These are phyloP conservation scores for Russula sp. DNA, from an alignment of 768 basidiomycete species.

Conservation along the genomic window DNA sequence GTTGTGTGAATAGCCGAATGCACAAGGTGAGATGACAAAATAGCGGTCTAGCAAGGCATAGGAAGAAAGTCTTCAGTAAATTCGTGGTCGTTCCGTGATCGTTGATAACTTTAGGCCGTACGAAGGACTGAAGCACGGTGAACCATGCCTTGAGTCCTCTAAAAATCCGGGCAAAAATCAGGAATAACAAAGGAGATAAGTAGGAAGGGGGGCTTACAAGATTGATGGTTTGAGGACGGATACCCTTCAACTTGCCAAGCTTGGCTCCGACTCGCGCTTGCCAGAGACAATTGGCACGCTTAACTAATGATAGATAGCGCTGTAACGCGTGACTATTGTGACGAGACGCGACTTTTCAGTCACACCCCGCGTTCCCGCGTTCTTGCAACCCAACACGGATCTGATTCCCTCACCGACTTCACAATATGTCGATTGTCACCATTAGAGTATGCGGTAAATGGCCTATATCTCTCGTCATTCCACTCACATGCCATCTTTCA, in stretches of 20 bases:
- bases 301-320: background rate
- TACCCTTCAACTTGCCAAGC: slow-evolving; percentile 8
- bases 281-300: background rate
- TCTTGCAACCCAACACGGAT: too few relatives aligned
- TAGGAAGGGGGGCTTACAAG: slow-evolving; percentile 5
- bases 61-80: background rate
- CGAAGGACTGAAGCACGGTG: background rate
- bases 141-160: slow-evolving; percentile 1
- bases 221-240: background rate
- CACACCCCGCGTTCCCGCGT: slow-evolving; percentile 3
- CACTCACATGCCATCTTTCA: slow-evolving; percentile 27
- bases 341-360: slow-evolving; percentile 16
- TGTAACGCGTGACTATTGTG: slow-evolving; percentile 2
- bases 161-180: background rate
- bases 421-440: slow-evolving; percentile 25
- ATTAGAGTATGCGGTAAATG: slow-evolving; percentile 17
- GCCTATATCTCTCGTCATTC: background rate
- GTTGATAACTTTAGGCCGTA: slow-evolving; percentile 3
- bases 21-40: background rate
- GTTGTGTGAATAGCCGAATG: slow-evolving; percentile 9
- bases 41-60: slow-evolving; percentile 17
- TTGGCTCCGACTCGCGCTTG: background rate
- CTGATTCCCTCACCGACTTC: too few relatives aligned
- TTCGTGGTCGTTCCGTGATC: slow-evolving; percentile 12
- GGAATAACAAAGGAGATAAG: background rate